Conservation (phyloP, 192 early-diverging fungal species). For the Coemansia sp. region DNA sequence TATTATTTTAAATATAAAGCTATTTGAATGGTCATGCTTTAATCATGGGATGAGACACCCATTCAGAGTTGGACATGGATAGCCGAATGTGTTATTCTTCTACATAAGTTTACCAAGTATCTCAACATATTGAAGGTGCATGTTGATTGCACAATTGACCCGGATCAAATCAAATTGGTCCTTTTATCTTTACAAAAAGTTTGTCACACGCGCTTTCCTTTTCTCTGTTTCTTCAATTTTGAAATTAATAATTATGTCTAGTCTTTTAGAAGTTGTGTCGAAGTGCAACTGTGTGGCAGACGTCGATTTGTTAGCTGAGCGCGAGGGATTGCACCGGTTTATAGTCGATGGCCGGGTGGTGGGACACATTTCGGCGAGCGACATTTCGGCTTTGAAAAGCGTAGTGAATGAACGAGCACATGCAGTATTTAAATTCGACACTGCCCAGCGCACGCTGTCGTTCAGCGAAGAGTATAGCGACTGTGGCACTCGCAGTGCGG, state of each 20-base stretch:
- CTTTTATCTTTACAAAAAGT: no score
- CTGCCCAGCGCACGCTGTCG: background rate
- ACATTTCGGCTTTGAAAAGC: background rate
- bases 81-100: no score
- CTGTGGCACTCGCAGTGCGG: constrained; percentile 14
- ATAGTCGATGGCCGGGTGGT: background rate
- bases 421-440: constrained; percentile 15
- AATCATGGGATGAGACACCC: no score
- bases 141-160: no score
- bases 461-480: constrained; percentile 4
- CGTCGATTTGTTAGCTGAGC: background rate
- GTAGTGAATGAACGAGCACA: background rate
- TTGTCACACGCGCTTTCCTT: no score
- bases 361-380: background rate
- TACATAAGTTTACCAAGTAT: no score
- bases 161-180: no score
- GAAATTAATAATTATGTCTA: background rate
- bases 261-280: constrained; percentile 11
- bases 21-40: no score
- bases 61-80: no score
- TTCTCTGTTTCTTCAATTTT: no score
- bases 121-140: no score
- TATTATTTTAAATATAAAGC: no score
- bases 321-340: background rate
- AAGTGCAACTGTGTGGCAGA: constrained; percentile 11